A percentile compares a stretch with the other conserved stretches of the same genome.
Evolutionary conservation across 1,284 basidiomycete species (phyloP).

Genomic region (Clitocybe nebularis): DNA sequence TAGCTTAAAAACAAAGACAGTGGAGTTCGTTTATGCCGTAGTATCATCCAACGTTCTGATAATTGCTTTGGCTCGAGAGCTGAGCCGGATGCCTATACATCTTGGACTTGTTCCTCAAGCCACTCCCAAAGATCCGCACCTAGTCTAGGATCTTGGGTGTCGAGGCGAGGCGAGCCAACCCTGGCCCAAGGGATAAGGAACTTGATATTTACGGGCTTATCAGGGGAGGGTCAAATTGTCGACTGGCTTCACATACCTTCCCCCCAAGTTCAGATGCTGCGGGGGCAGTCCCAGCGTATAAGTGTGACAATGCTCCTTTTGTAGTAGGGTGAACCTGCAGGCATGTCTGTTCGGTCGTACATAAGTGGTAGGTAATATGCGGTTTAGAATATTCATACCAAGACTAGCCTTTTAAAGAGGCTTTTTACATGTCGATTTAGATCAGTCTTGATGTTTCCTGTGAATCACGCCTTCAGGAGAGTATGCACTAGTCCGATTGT

Average conservation of each 20-base stretch:
- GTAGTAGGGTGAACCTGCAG: conserved; percentile 24
- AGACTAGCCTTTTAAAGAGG: conserved; percentile 7
- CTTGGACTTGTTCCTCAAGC: conserved; percentile 35
- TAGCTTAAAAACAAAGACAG: too few relatives aligned
- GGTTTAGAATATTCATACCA: conserved; percentile 13
- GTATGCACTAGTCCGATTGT: too few relatives aligned
- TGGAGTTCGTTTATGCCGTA: too few relatives aligned
- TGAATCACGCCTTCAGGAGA: too few relatives aligned
- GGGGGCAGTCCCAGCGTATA: conserved; percentile 47
- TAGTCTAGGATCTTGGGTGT: conserved; percentile 31
- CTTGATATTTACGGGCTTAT: conserved; percentile 21
- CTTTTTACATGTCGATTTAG: conserved; percentile 30
- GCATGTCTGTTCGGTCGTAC: conserved; percentile 1
- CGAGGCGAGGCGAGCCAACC: conserved; percentile 23
- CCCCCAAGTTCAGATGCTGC: conserved; percentile 35
- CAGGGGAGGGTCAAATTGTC: neutral
- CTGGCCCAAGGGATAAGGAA: conserved; percentile 47
- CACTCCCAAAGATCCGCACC: conserved; percentile 34
- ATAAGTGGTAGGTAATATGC: neutral
- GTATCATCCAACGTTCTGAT: too few relatives aligned
- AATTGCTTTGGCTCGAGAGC: too few relatives aligned
- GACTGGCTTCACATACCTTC: conserved; percentile 24
- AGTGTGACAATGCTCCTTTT: conserved; percentile 36
- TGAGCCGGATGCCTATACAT: too few relatives aligned
- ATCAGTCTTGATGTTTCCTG: conserved; percentile 26